Evolutionary conservation across 1,139 yeast genomes (phyloP).

Genomic region (Hansenula sp.): DNA sequence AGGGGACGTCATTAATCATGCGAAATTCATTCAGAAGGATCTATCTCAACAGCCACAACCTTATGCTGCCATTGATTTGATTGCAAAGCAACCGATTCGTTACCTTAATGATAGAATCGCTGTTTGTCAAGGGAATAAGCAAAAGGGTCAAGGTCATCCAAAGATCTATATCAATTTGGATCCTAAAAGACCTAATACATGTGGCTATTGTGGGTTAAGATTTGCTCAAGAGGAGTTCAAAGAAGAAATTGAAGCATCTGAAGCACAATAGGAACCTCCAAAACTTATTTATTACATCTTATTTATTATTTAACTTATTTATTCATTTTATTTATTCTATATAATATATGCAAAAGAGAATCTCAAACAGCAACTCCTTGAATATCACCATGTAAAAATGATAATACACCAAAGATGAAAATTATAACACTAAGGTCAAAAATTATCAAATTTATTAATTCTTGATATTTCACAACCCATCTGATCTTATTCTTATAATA

Average conservation of each 20-base stretch:
- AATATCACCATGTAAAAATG: slow-evolving; percentile 16
- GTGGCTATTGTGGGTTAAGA: slow-evolving; percentile 78
- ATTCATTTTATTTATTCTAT: not conserved
- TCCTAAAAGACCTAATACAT: slow-evolving; percentile 50
- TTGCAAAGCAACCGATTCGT: slow-evolving; percentile 69
- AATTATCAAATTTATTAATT: slow-evolving; percentile 32
- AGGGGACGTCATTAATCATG: slow-evolving; percentile 53
- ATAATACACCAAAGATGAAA: slow-evolving; percentile 32
- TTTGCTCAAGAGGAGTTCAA: slow-evolving; percentile 28
- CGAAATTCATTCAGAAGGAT: slow-evolving; percentile 73
- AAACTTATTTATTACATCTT: slow-evolving; percentile 3
- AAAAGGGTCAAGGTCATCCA: slow-evolving; percentile 81
- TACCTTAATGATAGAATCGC: slow-evolving; percentile 60
- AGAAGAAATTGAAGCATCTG: slow-evolving; percentile 10
- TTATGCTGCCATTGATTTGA: slow-evolving; percentile 80
- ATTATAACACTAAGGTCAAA: slow-evolving; percentile 38
- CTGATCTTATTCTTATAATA: slow-evolving; percentile 20
- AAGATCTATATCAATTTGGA: slow-evolving; percentile 79
- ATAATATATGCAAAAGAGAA: no score
- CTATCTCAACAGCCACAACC: slow-evolving; percentile 72
- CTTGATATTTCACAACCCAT: slow-evolving; percentile 31
- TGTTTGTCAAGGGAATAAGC: slow-evolving; percentile 82
- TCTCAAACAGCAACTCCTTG: not conserved
- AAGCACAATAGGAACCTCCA: no score
- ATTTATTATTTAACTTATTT: not conserved